A percentile compares a stretch with the other conserved stretches of the same genome.
phyloP scores from a whole-genome alignment of 805 yeast species.

The Vanderwaltozyma tropicalis region DNA sequence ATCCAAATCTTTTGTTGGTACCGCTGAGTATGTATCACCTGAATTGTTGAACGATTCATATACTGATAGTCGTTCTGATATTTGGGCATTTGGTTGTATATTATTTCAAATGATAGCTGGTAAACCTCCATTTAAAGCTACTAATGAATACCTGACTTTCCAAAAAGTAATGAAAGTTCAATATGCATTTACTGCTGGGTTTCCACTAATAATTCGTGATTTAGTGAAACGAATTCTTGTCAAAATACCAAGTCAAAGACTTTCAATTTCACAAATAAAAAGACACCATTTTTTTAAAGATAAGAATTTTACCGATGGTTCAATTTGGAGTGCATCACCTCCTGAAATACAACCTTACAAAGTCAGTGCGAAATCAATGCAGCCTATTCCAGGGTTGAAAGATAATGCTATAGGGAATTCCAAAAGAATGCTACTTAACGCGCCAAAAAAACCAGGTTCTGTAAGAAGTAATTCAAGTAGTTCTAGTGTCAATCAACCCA shows the following conservation, averaged over 20 bases:
- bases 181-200: constrained; percentile 77
- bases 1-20: constrained; percentile 77
- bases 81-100: constrained; percentile 99
- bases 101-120: constrained; percentile 94
- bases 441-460: constrained; percentile 13
- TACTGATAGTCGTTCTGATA: constrained; percentile 86
- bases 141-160: constrained; percentile 71
- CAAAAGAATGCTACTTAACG: constrained; percentile 2
- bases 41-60: constrained; percentile 66
- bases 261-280: constrained; percentile 46
- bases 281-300: constrained; percentile 52
- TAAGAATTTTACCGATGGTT: constrained; percentile 44
- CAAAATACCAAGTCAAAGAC: constrained; percentile 53
- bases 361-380: constrained; percentile 68
- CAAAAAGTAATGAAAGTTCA: constrained; percentile 74
- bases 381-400: constrained; percentile 44
- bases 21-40: constrained; percentile 78
- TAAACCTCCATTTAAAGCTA: constrained; percentile 75
- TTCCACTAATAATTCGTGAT: constrained; percentile 64
- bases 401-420: neutral
- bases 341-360: constrained; percentile 67
- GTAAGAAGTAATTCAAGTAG: constrained; percentile 6
- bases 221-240: constrained; percentile 59
- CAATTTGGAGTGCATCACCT: constrained; percentile 48
- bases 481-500: neutral